Evolutionary conservation across 805 yeast genomes (phyloP).

Genomic region (Jamesozyma gamospora): DNA sequence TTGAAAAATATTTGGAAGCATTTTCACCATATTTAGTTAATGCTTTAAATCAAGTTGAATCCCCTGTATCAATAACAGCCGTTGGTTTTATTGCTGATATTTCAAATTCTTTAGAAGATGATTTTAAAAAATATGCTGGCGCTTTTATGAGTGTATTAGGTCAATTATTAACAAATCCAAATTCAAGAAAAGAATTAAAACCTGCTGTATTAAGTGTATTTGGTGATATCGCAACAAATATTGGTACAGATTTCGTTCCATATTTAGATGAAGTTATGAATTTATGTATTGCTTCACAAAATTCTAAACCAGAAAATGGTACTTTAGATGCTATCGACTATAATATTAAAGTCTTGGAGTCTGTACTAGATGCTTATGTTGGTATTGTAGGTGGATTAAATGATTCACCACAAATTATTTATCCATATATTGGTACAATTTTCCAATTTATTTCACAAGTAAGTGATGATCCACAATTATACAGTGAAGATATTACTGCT

Average conservation of each 20-base stretch:
- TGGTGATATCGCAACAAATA: conserved; percentile 89
- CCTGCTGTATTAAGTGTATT: conserved; percentile 86
- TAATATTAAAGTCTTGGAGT: conserved; percentile 59
- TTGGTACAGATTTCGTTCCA: conserved; percentile 66
- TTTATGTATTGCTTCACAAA: conserved; percentile 60
- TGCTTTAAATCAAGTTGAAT: conserved; percentile 74
- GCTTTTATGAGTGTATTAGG: conserved; percentile 81
- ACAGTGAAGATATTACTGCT: conserved; percentile 57
- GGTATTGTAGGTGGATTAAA: conserved; percentile 90
- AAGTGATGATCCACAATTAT: conserved; percentile 49
- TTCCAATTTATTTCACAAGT: conserved; percentile 58
- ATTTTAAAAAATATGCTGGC: conserved; percentile 63
- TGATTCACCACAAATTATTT: conserved; percentile 53
- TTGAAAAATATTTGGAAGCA: conserved; percentile 66
- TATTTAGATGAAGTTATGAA: conserved; percentile 73
- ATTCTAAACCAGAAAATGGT: conserved; percentile 52
- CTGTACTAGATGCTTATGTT: conserved; percentile 91
- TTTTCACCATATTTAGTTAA: conserved; percentile 74
- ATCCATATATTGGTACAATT: conserved; percentile 56
- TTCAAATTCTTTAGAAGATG: conserved; percentile 73
- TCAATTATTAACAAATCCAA: conserved; percentile 52
- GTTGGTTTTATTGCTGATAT: conserved; percentile 94
- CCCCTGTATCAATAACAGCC: conserved; percentile 78
- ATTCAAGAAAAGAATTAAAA: conserved; percentile 68
- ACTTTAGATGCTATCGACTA: conserved; percentile 72